A percentile compares a stretch with the other conserved stretches of the same genome.
Evolutionary conservation across 805 yeast genomes (phyloP).

Genomic region (Lachancea sp.): DNA sequence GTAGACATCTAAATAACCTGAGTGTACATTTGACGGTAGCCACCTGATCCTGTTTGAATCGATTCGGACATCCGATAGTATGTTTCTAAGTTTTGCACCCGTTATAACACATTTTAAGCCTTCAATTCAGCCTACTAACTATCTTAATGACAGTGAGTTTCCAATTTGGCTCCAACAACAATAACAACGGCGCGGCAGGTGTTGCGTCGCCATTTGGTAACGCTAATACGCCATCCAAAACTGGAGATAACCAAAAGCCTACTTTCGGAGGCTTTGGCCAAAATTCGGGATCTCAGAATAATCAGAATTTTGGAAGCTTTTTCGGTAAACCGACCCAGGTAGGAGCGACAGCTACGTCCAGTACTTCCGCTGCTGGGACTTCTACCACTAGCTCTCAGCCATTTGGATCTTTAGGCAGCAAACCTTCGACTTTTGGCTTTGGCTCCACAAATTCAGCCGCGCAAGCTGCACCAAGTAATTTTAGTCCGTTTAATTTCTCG

Average conservation of each 20-base stretch:
- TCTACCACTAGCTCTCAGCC: background rate
- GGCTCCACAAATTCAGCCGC: background rate
- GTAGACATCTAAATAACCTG: no score
- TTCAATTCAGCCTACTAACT: no score
- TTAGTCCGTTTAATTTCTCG: background rate
- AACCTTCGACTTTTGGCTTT: constrained; percentile 1
- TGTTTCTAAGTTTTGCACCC: no score
- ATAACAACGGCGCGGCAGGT: background rate
- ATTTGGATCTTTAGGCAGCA: constrained; percentile 4
- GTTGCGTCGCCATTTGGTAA: constrained; percentile 5
- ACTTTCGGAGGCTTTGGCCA: constrained; percentile 7
- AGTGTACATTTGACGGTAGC: no score
- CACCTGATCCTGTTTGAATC: no score
- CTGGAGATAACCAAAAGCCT: background rate
- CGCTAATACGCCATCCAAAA: constrained; percentile 1
- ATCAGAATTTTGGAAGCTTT: background rate
- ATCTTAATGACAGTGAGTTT: constrained; percentile 4
- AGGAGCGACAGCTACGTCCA: background rate
- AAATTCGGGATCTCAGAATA: background rate
- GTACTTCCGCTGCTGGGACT: background rate
- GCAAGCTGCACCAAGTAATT: background rate
- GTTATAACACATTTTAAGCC: background rate
- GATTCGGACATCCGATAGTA: no score
- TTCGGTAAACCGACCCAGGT: constrained; percentile 5
- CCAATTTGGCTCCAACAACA: constrained; percentile 8